Evolutionary conservation across 176 grass and related monocot genomes (phyloP), one percentile per base, ranked within the genome.

Genomic region (Carex kokanica): DNA sequence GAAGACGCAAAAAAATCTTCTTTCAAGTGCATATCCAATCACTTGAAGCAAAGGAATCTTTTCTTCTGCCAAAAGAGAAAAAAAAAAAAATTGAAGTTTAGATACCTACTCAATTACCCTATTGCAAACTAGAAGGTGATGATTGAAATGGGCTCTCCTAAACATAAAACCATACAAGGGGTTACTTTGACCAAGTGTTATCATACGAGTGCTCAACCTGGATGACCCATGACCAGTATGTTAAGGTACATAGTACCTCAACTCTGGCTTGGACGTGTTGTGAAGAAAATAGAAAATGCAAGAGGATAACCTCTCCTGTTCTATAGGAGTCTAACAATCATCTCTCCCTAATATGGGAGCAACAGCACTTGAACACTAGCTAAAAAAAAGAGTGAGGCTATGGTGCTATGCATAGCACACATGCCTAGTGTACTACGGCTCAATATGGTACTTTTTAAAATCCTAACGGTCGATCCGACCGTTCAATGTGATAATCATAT

Each of bases 21-120:
- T 12, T 17, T 18, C 73, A 78, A 78, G 73, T 78, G 73, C 23
- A 55, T 77, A 29, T 55, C 45, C 24, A 32, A 78, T 78, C 52
- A 78, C 52, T 78, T 78, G 73, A 78, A 78, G 73, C 73, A 78
- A 27, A 78, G 73, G 25, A 78, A 78, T 56, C 73, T 78, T 51
- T 7, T 78, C 51, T 56, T 78, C 73, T 78, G 51, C 25, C 47
- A 56, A 78, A 78, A 32, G 23, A 78, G 5, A 53, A 77, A 2
- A 56, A 56, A 2, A 56, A 56, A 27, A 8, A 56, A 2, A 34
- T 56, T 74, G 20, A 52, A 51, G 70, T 74, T 78, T 4, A 78
- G 14, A 18, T 55, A 49, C 21, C 24, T 77, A 77, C 15, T 0
- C 12, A 17, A 31, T 74, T 74, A 49, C 5, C 29, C n/a, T 23